A percentile compares a stretch with the other conserved stretches of the same genome.
These are phyloP conservation scores for Elaeis guineensis DNA, from an alignment of 176 grass and related monocot genomes.

Conservation along the genomic window DNA sequence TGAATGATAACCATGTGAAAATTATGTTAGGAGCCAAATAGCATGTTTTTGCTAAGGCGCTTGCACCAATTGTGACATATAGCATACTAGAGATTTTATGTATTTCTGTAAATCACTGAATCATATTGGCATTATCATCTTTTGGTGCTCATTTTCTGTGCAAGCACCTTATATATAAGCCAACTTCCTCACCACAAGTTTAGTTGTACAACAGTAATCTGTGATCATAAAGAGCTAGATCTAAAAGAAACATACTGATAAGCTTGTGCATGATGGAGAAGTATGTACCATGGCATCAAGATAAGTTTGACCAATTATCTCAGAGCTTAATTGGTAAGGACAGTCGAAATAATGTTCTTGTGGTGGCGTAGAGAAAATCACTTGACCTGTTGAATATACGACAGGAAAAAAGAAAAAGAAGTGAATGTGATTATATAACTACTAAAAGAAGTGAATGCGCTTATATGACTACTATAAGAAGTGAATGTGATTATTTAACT, in stretches of 20 bases:
- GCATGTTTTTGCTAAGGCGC: no score
- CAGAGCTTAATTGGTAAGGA: slow-evolving; percentile 89
- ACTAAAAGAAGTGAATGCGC: slow-evolving; percentile 1
- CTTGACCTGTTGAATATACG: slow-evolving; percentile 35
- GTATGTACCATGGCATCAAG: slow-evolving; percentile 60
- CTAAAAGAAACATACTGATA: not conserved
- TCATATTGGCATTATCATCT: no score
- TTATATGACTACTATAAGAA: not conserved
- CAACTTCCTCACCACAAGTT: no score
- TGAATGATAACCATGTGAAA: no score
- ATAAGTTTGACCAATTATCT: slow-evolving; percentile 69
- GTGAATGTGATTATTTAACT: slow-evolving; percentile 4
- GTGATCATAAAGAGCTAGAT: not conserved
- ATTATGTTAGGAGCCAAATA: no score
- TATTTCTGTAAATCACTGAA: no score
- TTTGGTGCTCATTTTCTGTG: no score
- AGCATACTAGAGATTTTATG: no score
- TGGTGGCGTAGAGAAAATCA: slow-evolving; percentile 66
- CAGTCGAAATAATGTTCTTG: slow-evolving; percentile 99
- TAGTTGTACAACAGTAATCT: no score
- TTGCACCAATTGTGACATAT: no score
- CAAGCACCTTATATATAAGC: no score
- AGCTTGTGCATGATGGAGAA: not conserved
- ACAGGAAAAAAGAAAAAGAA: not conserved
- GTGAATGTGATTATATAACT: slow-evolving; percentile 4